Conservation (phyloP, 257 asterid species). For the Plantago elongata region DNA sequence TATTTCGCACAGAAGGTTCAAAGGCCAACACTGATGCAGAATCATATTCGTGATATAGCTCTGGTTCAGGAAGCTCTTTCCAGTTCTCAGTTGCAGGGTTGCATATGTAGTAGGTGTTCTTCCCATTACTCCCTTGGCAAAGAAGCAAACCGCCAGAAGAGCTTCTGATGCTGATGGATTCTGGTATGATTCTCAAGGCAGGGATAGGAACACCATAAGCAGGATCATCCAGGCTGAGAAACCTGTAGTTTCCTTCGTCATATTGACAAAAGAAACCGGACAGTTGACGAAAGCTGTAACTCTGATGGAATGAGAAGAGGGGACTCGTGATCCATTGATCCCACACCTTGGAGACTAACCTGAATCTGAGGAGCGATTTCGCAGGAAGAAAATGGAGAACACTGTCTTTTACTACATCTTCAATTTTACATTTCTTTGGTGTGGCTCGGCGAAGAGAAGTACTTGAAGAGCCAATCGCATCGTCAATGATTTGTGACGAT, state of each 20-base stretch:
- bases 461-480: no score
- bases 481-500: no score
- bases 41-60: conserved; percentile 23
- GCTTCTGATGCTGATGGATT: conserved; percentile 10
- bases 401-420: conserved; percentile 21
- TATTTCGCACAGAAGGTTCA: conserved; percentile 32
- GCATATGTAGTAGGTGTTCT: conserved; percentile 32
- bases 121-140: conserved; percentile 7
- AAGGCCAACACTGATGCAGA: conserved; percentile 39
- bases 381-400: conserved; percentile 55
- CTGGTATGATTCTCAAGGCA: conserved; percentile 27
- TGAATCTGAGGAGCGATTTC: conserved; percentile 32
- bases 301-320: conserved; percentile 35
- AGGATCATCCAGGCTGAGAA: conserved; percentile 20
- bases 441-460: background rate
- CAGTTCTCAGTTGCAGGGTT: conserved; percentile 37
- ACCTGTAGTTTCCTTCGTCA: background rate
- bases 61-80: conserved; percentile 30
- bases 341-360: conserved; percentile 47
- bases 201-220: conserved; percentile 37
- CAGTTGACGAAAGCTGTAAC: conserved; percentile 28
- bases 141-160: conserved; percentile 40
- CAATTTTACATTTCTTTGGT: conserved; percentile 12
- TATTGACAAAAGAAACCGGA: conserved; percentile 42
- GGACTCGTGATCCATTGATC: conserved; percentile 38